phyloP scores from a whole-genome alignment of 176 grass and related monocot genomes.

The Neostapfia colusana region DNA sequence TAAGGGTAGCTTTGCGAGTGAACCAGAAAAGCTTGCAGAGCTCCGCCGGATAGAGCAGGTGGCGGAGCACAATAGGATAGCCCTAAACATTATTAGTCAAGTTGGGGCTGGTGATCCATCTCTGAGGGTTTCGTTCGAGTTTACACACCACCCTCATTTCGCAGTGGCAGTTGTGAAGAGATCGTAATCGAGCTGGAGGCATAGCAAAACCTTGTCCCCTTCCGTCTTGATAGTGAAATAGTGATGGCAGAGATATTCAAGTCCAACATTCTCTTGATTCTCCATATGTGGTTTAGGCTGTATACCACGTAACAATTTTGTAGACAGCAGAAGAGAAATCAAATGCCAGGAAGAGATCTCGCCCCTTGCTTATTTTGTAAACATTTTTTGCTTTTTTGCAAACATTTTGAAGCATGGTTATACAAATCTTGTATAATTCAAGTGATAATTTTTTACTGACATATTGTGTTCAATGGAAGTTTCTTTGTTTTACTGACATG shows the following conservation, averaged over 20 bases:
- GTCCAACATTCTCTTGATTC: not conserved
- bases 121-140: slow-evolving; percentile 79
- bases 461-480: no score
- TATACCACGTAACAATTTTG: slow-evolving; percentile 47
- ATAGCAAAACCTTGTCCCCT: not conserved
- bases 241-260: not conserved
- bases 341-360: not conserved
- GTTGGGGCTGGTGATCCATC: slow-evolving; percentile 60
- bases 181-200: slow-evolving; percentile 45
- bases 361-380: slow-evolving; percentile 9
- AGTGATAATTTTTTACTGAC: no score
- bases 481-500: no score
- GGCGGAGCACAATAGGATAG: slow-evolving; percentile 84
- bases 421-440: not conserved
- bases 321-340: slow-evolving; percentile 20
- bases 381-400: no score
- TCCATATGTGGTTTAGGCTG: slow-evolving; percentile 34
- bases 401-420: not conserved
- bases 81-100: slow-evolving; percentile 82
- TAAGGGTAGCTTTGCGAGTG: slow-evolving; percentile 65
- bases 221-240: not conserved
- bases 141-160: slow-evolving; percentile 81
- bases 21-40: slow-evolving; percentile 71
- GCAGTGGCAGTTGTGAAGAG: slow-evolving; percentile 91
- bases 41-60: slow-evolving; percentile 87